These are phyloP conservation scores for Ligustrum vulgare DNA, from an alignment of 257 asterid species.

Conservation along the genomic window DNA sequence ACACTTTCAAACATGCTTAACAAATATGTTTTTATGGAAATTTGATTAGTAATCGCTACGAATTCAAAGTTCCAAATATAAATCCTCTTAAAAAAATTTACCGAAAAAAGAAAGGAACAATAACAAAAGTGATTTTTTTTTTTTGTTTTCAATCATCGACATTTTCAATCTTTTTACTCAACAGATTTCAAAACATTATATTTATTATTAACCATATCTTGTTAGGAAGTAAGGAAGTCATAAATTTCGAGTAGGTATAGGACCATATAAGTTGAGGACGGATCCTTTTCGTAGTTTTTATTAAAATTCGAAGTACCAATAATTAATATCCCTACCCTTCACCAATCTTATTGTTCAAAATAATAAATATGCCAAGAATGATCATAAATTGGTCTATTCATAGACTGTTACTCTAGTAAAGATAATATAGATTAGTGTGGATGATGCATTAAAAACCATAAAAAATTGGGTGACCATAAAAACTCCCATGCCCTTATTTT, in stretches of 20 bases:
- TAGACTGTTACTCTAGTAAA: conserved; percentile 18
- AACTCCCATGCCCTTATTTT: conserved; percentile 31
- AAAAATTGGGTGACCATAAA: conserved; percentile 33
- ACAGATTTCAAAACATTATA: too few relatives aligned
- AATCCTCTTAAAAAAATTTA: too few relatives aligned
- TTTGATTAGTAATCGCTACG: too few relatives aligned
- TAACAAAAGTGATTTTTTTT: too few relatives aligned
- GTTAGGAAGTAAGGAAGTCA: background rate
- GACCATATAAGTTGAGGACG: background rate
- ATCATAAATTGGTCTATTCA: background rate
- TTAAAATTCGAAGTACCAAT: background rate
- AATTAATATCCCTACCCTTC: background rate
- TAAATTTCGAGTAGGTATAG: background rate
- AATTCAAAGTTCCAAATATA: too few relatives aligned
- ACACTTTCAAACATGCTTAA: too few relatives aligned
- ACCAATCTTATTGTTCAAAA: background rate
- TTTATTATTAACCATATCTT: too few relatives aligned
- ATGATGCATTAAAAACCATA: conserved; percentile 27
- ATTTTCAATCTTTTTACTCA: too few relatives aligned
- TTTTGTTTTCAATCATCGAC: too few relatives aligned
- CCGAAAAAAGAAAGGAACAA: too few relatives aligned
- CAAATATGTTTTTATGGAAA: too few relatives aligned
- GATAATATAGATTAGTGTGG: conserved; percentile 25
- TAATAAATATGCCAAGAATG: background rate
- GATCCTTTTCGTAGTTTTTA: too few relatives aligned